phyloP scores from a whole-genome alignment of 176 grass and related monocot species.

The Secale cereale region DNA sequence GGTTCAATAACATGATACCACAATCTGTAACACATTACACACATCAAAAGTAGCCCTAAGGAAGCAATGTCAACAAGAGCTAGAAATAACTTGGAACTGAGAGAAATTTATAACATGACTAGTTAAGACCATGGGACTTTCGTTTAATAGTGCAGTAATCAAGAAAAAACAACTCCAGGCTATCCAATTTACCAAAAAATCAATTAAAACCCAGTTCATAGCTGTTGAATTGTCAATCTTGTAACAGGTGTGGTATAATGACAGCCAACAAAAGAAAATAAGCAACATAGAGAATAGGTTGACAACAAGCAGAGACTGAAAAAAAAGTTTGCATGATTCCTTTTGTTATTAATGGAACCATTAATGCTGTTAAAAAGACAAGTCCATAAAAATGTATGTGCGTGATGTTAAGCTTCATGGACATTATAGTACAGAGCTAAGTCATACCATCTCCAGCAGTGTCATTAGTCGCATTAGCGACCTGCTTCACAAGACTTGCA shows the following conservation, averaged over 20 bases:
- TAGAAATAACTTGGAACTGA: not conserved
- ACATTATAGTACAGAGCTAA: not conserved
- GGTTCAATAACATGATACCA: not conserved
- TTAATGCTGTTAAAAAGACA: not conserved
- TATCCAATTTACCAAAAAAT: not conserved
- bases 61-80: not conserved
- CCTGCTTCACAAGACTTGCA: constrained; percentile 85
- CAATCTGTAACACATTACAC: not conserved
- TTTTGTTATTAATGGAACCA: not conserved
- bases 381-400: not conserved
- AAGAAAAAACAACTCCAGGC: not conserved
- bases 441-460: constrained; percentile 70
- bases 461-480: constrained; percentile 74
- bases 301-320: not conserved
- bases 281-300: not conserved
- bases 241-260: not conserved
- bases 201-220: not conserved
- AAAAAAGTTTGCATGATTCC: constrained; percentile 11
- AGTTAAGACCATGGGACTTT: not conserved
- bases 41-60: not conserved
- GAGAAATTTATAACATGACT: not conserved
- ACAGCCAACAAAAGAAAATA: not conserved
- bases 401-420: not conserved
- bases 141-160: not conserved
- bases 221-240: not conserved